Conservation (phyloP, 2,329 filamentous ascomycete species). For the Talaromyces albobiverticillius region DNA sequence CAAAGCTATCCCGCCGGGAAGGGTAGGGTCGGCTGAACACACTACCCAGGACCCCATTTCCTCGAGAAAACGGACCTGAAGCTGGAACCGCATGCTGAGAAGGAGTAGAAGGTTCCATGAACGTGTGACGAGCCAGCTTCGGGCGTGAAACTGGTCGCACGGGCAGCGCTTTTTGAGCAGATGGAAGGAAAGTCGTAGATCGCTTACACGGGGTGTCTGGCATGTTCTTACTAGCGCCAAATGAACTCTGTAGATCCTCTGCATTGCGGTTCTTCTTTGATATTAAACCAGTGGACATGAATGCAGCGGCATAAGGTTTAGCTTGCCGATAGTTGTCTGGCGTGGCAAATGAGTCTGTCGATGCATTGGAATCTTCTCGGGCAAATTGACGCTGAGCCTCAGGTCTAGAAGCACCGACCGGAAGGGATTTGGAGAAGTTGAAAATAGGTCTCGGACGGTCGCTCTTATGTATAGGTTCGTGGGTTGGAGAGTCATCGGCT, state of each 20-base stretch:
- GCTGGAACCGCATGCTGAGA: slow-evolving; percentile 64
- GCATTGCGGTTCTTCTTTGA: slow-evolving; percentile 89
- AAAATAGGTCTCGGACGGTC: slow-evolving; percentile 52
- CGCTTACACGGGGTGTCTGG: slow-evolving; percentile 97
- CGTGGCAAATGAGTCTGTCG: slow-evolving; percentile 63
- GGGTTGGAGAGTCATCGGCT: slow-evolving; percentile 68
- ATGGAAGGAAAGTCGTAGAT: slow-evolving; percentile 65
- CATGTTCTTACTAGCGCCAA: slow-evolving; percentile 63
- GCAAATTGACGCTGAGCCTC: slow-evolving; percentile 40
- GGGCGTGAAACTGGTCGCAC: slow-evolving; percentile 61
- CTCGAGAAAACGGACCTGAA: slow-evolving; percentile 65
- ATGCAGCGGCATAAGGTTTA: slow-evolving; percentile 75
- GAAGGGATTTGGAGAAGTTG: slow-evolving; percentile 73
- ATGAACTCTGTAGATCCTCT: slow-evolving; percentile 59
- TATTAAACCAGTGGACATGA: slow-evolving; percentile 90
- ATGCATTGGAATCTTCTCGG: slow-evolving; percentile 49
- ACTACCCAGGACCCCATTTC: slow-evolving; percentile 61
- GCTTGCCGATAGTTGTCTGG: slow-evolving; percentile 73
- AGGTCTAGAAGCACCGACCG: slow-evolving; percentile 61
- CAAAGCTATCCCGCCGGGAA: slow-evolving; percentile 65
- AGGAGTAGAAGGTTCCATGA: slow-evolving; percentile 77
- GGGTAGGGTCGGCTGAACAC: slow-evolving; percentile 47
- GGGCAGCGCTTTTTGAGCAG: slow-evolving; percentile 54
- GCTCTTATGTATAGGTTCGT: slow-evolving; percentile 55
- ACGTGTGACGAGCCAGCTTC: slow-evolving; percentile 66